Percentiles rank a stretch among this genome's conserved stretches.
Evolutionary conservation across 2,329 filamentous ascomycete genomes (phyloP).

Genomic region (Apiospora malaysiana): DNA sequence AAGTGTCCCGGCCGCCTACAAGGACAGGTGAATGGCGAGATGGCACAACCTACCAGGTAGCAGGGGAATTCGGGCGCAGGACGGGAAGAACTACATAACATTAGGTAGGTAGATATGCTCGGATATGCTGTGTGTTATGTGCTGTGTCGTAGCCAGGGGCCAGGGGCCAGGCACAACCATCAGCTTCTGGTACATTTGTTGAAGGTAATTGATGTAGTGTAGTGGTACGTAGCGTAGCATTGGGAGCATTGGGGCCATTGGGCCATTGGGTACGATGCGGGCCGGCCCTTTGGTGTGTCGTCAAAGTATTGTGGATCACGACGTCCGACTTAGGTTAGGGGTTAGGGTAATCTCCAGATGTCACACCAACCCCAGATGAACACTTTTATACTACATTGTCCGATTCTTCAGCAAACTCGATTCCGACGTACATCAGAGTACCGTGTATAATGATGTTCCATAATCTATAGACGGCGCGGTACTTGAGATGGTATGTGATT

Average conservation of each 20-base stretch:
- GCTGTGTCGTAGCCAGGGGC: not conserved
- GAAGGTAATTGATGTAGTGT: too few species aligned
- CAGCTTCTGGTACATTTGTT: too few species aligned
- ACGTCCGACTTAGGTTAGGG: not conserved
- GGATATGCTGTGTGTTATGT: not conserved
- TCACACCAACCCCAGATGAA: constrained; percentile 8
- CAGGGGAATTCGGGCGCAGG: not conserved
- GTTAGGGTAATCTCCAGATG: not conserved
- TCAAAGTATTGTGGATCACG: not conserved
- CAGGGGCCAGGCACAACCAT: too few species aligned
- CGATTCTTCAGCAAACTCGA: not conserved
- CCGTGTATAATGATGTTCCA: not conserved
- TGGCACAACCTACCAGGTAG: not conserved
- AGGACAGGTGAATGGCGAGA: not conserved
- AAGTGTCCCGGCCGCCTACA: not conserved
- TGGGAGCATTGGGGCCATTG: too few species aligned
- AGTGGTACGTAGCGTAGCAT: too few species aligned
- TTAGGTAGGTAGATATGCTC: constrained; percentile 10
- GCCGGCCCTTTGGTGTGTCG: constrained; percentile 6
- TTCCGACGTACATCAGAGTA: not conserved
- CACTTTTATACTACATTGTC: not conserved
- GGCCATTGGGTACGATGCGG: not conserved
- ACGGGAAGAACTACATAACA: not conserved
- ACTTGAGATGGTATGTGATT: not conserved
- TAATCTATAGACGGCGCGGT: not conserved